Conservation (phyloP, 345 rosid species). For the Corchorus olitorius region DNA sequence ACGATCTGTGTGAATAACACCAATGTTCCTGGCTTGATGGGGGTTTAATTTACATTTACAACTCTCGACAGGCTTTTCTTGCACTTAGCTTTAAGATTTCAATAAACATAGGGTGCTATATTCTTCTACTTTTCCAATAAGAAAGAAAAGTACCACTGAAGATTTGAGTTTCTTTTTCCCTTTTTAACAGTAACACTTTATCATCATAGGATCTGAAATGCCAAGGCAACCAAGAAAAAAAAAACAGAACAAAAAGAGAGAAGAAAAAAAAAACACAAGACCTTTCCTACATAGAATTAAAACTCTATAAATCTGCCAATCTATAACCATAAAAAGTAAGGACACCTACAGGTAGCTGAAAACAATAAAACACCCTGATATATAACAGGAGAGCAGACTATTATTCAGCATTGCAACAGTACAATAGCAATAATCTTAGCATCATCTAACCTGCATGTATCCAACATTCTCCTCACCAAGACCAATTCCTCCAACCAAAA, state of each 20-base stretch:
- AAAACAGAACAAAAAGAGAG: background rate
- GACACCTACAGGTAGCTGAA: background rate
- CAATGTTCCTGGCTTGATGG: no score
- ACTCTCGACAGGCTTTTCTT: background rate
- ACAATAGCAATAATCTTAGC: background rate
- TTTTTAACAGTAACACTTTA: background rate
- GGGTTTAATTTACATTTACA: no score
- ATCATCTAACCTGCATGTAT: conserved; percentile 84
- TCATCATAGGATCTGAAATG: background rate
- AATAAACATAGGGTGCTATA: background rate
- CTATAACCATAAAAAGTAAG: background rate
- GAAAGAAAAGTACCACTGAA: no score
- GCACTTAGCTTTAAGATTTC: background rate
- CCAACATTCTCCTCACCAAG: conserved; percentile 88
- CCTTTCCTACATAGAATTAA: background rate
- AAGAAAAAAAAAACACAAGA: background rate
- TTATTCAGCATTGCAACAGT: background rate
- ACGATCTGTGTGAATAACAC: background rate
- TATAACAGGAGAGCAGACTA: background rate
- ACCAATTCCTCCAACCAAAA: conserved; percentile 87
- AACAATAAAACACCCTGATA: background rate
- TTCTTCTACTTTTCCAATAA: no score
- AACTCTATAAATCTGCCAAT: background rate
- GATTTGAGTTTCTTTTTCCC: background rate
- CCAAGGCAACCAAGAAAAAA: background rate